Evolutionary conservation across 768 basidiomycete species (phyloP), one percentile per base, ranked within the genome.

Genomic region (Mrakia frigida): DNA sequence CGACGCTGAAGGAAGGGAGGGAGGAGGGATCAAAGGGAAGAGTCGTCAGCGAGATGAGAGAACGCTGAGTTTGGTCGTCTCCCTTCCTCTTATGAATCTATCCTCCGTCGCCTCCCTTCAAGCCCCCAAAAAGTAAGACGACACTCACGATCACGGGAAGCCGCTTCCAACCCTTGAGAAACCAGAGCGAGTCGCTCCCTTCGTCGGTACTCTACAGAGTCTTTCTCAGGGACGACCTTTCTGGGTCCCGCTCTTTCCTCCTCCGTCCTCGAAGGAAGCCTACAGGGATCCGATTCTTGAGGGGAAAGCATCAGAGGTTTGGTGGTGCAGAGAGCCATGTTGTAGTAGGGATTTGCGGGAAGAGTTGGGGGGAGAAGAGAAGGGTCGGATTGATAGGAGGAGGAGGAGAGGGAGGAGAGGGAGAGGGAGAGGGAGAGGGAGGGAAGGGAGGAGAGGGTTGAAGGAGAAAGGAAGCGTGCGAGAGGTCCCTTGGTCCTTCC

Each of bases 161-260:
- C 67, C 11, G 67, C 35, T 7, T 31, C 39, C 25, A 56, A 46
- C 7, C 67, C 74, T 52, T 69, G 67, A 4, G 53, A 67, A 43
- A 67, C 65, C 25, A 46, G 63, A 52, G 28, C 37, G 33, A 69
- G 53, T 21, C 33, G 53, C 39, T 69, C 74, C 13, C 74, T 43
- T 52, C 74, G 14, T 35, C 50, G 52, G 35, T 50, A 50, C 74
- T 75, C 74, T 56, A 70, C 69, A 18, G 46, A 53, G 52, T 67
- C 74, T 16, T 52, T 37, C 65, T 75, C 74, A 3, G 74, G 74
- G 28, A 59, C 65, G 21, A 75, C 74, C 23, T 53, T 35, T 23
- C 74, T 33, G 3, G 67, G 67, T 18, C 74, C 74, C 3, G 74
- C 74, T 37, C 74, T 50, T 37, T 56, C 67, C 21, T 52, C 65